phyloP scores from a whole-genome alignment of 495 filamentous ascomycete genomes.

The Recurvomyces mirabilis region DNA sequence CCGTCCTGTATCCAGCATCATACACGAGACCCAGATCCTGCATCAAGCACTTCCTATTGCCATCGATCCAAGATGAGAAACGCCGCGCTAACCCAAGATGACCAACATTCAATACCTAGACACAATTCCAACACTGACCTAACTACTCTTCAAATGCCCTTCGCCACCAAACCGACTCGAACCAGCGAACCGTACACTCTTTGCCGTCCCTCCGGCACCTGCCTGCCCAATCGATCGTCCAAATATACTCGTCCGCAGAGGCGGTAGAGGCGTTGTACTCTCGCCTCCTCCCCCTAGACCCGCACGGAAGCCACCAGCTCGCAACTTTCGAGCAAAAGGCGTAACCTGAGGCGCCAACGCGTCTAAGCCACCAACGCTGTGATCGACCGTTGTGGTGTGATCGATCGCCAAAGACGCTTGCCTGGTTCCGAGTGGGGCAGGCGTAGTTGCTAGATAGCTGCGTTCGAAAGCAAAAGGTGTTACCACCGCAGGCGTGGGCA shows the following conservation, averaged over 20 bases:
- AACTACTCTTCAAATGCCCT: constrained; percentile 6
- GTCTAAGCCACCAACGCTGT: not conserved
- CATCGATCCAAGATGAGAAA: too few relatives aligned
- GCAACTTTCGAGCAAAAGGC: constrained; percentile 29
- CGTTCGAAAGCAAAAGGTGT: constrained; percentile 17
- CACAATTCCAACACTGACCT: too few relatives aligned
- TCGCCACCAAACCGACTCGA: constrained; percentile 11
- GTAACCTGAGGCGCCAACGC: constrained; percentile 22
- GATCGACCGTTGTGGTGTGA: not conserved
- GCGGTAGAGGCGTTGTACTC: constrained; percentile 4
- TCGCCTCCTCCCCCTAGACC: too few relatives aligned
- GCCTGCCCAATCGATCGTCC: constrained; percentile 8
- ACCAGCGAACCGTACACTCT: constrained; percentile 20
- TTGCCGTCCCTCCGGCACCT: constrained; percentile 14
- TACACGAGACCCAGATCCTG: too few relatives aligned
- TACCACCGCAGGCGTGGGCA: constrained; percentile 3
- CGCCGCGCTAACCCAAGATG: too few relatives aligned
- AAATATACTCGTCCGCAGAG: constrained; percentile 3
- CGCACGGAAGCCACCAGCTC: constrained; percentile 22
- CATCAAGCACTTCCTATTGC: too few relatives aligned
- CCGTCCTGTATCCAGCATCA: too few relatives aligned
- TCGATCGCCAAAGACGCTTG: constrained; percentile 2
- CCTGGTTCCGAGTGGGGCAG: constrained; percentile 22
- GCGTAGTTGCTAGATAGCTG: constrained; percentile 23
- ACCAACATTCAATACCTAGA: too few relatives aligned